Evolutionary conservation across 2,329 filamentous ascomycete genomes (phyloP), one percentile per base, ranked within the genome.

Genomic region (Pyrenophora tritici-repentis): DNA sequence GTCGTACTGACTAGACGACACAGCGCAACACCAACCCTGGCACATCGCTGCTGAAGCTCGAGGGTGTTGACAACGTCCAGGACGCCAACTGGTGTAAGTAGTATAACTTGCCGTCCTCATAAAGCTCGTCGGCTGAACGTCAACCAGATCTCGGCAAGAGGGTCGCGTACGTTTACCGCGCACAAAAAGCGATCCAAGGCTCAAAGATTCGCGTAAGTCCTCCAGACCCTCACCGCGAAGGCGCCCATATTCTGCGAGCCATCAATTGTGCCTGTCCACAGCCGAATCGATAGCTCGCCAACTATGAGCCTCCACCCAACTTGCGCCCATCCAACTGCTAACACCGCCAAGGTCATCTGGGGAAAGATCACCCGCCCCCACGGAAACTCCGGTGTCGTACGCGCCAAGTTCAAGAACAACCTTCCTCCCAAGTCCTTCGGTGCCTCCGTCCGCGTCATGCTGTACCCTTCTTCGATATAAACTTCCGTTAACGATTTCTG

Each of bases 401-500:
- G 94, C 78, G 93, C 92, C 80, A 93, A 96, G 83, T 99, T 99
- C 88, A 83, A 88, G 79, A 85, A 86, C 82, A 96, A 96, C 79
- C 91, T 99, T 70, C 94, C 94, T 76, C 86, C 94, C 73, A 92
- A 92, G 84, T 91, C 90, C 76, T 97, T 97, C 84, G 70, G 72
- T 65, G 71, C 91, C 77, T 92, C 90, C 73, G 89, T 96, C 82
- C 88, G 92, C 81, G 86, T 96, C 81, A 96, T 96, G 91, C 85
- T 96, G 81, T 96, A 96, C 86, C 91, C 91, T 80, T 95, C 91
- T 76, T 91, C 90, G 83, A 94, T 97, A 88, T 96, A 93, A 88
- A 20, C 42, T 44, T 65, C 65, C 62, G 66, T 61, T 60, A 62
- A 13, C 57, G 47, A 58, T 46, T 43, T 52, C 56, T 56, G 59